Evolutionary conservation across 2,329 filamentous ascomycete genomes (phyloP), one percentile per base, ranked within the genome.

Genomic region (Fusarium torulosum): DNA sequence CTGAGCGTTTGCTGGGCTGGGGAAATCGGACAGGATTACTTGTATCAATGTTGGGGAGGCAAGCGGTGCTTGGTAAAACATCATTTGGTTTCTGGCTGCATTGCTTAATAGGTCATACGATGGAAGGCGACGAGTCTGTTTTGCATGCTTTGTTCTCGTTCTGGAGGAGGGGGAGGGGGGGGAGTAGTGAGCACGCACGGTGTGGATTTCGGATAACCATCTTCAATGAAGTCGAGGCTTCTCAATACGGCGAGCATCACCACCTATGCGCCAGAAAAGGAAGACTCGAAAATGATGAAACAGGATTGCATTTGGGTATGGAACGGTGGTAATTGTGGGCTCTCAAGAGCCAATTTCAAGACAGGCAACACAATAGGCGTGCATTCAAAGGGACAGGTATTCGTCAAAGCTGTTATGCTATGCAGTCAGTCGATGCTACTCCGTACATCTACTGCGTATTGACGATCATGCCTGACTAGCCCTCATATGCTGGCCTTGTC

Each of bases 11-110:
- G 15, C 19, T 21, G 54, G 45, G 57, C 37, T 38, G 52, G 50
- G 52, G 53, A 59, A 60, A 67, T 25, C 56, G 56, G 49, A 63
- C 58, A 56, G 60, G 50, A 65, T 70, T 57, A 54, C 67, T 66
- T 54, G 56, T 52, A 50, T 31, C 55, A 43, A 53, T 58, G 50
- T 42, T 63, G 58, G 68, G 69, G 46, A 70, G 71, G 62, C 64
- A 54, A 66, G 63, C 66, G 63, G 72, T 69, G 61, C 62, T 72
- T 67, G 38, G 59, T 63, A 59, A 70, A 62, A 67, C 59, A 41
- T 50, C 57, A 43, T 60, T 71, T 64, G 8, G 15, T 52, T 43
- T 42, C 31, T 66, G 62, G 63, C 31, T 69, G 67, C 67, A 67
- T 72, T 56, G 56, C 45, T 64, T 59, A 59, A 61, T 56, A 58